Conservation (phyloP, 2,329 filamentous ascomycete genomes). For the Sclerotinia nivalis region DNA sequence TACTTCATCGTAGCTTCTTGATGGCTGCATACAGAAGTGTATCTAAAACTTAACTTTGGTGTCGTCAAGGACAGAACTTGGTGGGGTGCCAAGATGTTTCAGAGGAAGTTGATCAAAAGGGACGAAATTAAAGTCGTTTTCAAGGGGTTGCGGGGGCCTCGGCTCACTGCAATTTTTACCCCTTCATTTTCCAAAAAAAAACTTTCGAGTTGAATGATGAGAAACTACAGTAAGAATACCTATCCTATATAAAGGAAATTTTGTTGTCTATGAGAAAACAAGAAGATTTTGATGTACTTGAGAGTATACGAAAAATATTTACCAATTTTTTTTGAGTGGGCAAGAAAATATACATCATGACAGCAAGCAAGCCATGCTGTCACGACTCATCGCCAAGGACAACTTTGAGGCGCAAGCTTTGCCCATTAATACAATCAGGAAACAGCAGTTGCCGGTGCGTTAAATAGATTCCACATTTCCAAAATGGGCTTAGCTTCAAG, state of each 20-base stretch:
- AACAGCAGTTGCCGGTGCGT: not conserved
- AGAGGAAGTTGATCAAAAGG: not conserved
- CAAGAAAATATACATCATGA: too few relatives aligned
- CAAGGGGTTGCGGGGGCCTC: not conserved
- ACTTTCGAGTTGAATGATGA: not conserved
- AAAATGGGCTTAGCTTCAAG: not conserved
- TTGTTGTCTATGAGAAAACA: too few relatives aligned
- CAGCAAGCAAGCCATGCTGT: too few relatives aligned
- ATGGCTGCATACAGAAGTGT: not conserved
- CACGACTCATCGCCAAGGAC: not conserved
- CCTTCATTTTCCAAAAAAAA: not conserved
- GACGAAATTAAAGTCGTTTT: constrained; percentile 7
- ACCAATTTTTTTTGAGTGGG: too few relatives aligned
- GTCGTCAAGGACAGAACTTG: not conserved
- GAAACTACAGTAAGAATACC: not conserved
- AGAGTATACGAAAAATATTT: not conserved
- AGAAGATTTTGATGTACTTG: not conserved
- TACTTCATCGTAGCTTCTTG: too few relatives aligned
- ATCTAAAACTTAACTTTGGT: not conserved
- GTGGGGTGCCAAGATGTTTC: constrained; percentile 5
- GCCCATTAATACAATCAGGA: not conserved
- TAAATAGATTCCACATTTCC: constrained; percentile 1
- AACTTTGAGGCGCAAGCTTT: not conserved
- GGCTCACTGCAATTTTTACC: constrained; percentile 1
- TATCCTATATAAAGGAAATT: too few relatives aligned